Evolutionary conservation across 371 early-diverging fungal genomes (phyloP), one percentile per base, ranked within the genome.

Genomic region (Quaeritorhiza haematococci): DNA sequence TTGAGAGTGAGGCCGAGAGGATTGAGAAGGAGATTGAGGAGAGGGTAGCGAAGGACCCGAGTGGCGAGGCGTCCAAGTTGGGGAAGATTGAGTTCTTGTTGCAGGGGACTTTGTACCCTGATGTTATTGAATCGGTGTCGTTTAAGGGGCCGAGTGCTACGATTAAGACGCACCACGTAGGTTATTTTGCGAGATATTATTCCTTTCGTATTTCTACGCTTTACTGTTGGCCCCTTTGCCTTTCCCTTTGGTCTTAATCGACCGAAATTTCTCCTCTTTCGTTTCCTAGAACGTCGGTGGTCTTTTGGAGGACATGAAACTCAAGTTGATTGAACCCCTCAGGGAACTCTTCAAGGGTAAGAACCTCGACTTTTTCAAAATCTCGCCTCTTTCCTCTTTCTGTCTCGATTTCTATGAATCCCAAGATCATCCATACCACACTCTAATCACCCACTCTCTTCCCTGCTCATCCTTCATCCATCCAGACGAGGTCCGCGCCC

Each of bases 71-170:
- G 38, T 53, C 61, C 41, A 82, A 81, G 5, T 66, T 56, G 19
- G 81, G 80, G n/a, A 79, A 89, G 55, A 86, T 95, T 56, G 92
- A 95, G 73, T 97, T 85, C 71, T 79, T 97, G 66, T 78, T 97
- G 56, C 97, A 95, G 78, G 98, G 98, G 56, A 97, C 98, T 17
- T 80, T 97, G 51, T 97, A 95, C 73, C 98, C 98, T 48, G 98
- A 97, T 78, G 98, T 97, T 51, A 97, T 97, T 64, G 98, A 97
- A 80, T 87, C 88, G 55, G 91, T 97, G 64, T 93, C 93, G 24
- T 97, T 95, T 90, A 97, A 97, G 88, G 98, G 98, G 7, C 98
- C 98, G 42, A 84, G 84, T 63, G 98, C 94, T 23, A 94, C 94
- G 61, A 97, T 97, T 80, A 97, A 97, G 84, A 93, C 97, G 27